Percentiles rank a stretch among this genome's conserved stretches.
Evolutionary conservation across 768 basidiomycete species (phyloP).

Genomic region (Suillus brevipes): DNA sequence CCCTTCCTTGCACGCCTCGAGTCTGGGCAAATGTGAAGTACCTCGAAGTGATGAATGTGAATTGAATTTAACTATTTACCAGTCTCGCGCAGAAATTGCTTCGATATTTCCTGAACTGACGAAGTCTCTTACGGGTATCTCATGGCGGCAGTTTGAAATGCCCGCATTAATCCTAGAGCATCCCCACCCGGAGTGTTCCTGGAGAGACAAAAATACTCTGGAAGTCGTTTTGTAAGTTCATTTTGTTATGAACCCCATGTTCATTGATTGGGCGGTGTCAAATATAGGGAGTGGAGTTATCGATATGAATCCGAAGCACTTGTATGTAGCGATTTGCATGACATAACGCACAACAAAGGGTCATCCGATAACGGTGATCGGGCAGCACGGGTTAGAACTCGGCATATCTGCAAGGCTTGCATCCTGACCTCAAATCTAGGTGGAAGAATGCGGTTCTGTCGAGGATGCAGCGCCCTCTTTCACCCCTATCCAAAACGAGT

Average conservation of each 20-base stretch:
- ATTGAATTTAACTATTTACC: constrained; percentile 9
- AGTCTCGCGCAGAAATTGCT: constrained; percentile 25
- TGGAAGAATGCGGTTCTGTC: not conserved
- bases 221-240: constrained; percentile 22
- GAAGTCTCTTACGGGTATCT: constrained; percentile 21
- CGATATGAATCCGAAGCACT: not conserved
- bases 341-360: not conserved
- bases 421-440: not conserved
- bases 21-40: constrained; percentile 31
- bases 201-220: constrained; percentile 22
- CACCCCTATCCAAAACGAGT: not conserved
- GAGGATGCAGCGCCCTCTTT: not conserved
- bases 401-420: not conserved
- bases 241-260: not conserved
- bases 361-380: not conserved
- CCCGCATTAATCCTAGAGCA: constrained; percentile 26
- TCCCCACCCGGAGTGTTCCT: constrained; percentile 13
- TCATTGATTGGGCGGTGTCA: not conserved
- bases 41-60: not conserved
- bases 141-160: constrained; percentile 29
- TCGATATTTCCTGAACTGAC: constrained; percentile 26
- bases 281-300: constrained; percentile 3
- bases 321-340: not conserved
- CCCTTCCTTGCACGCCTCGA: constrained; percentile 17
- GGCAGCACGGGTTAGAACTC: not conserved